phyloP scores from a whole-genome alignment of 345 rosid genomes.

The Firmiana major region DNA sequence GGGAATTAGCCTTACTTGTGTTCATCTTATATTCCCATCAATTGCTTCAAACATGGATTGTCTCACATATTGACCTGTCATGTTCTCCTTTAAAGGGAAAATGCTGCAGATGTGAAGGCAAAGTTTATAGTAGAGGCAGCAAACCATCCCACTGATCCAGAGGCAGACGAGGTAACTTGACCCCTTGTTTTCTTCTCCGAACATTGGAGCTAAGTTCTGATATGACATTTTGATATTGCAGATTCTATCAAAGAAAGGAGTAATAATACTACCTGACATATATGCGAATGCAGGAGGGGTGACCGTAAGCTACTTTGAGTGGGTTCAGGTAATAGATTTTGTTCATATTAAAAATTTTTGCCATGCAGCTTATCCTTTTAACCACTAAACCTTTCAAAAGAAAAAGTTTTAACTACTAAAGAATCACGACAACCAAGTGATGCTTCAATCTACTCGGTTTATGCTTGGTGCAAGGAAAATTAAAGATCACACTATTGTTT shows the following conservation, averaged over 20 bases:
- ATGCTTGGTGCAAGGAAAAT: too few relatives aligned
- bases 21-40: background rate
- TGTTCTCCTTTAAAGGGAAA: slow-evolving; percentile 49
- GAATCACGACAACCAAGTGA: background rate
- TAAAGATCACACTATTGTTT: too few relatives aligned
- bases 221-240: slow-evolving; percentile 28
- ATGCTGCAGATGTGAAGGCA: slow-evolving; percentile 88
- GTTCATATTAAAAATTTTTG: too few relatives aligned
- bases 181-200: background rate
- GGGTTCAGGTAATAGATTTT: slow-evolving; percentile 72
- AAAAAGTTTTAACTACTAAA: background rate
- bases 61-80: background rate
- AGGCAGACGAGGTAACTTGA: slow-evolving; percentile 82
- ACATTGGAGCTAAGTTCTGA: background rate
- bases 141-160: slow-evolving; percentile 97
- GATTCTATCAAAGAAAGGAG: slow-evolving; percentile 93
- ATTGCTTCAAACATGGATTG: background rate
- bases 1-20: background rate
- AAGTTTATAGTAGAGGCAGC: slow-evolving; percentile 97
- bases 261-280: slow-evolving; percentile 88
- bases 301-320: slow-evolving; percentile 98
- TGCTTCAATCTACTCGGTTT: background rate
- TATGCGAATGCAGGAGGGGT: slow-evolving; percentile 99
- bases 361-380: background rate
- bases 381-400: background rate